A percentile compares a stretch with the other conserved stretches of the same genome.
phyloP scores from a whole-genome alignment of 108 stramenopile genomes.

The Cyclotella sp. region DNA sequence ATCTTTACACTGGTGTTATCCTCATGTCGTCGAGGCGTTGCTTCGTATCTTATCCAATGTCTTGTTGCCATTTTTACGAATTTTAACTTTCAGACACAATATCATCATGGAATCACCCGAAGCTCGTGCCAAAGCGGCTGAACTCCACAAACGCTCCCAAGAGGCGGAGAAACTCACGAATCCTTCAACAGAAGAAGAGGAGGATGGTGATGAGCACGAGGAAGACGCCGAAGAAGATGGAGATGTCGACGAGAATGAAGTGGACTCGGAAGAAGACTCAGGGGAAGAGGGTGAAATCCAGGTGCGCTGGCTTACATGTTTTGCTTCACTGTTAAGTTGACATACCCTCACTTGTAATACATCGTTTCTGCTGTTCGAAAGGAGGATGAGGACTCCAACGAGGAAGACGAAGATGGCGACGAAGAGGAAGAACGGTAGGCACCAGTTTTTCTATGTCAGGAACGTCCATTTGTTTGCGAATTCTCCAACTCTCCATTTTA shows the following conservation, averaged over 20 bases:
- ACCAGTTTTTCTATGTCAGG: not conserved
- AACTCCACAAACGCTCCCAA: conserved; percentile 48
- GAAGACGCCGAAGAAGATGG: conserved; percentile 30
- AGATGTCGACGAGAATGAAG: conserved; percentile 32
- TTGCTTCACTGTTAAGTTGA: not conserved
- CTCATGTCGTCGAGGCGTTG: not conserved
- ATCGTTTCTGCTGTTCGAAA: not conserved
- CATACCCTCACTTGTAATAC: not conserved
- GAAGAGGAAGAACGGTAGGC: conserved; percentile 27
- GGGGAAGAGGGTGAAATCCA: conserved; percentile 31
- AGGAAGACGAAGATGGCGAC: conserved; percentile 24
- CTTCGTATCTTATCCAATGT: not conserved
- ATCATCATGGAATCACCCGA: conserved; percentile 73
- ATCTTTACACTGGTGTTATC: not conserved
- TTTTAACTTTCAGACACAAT: conserved; percentile 64
- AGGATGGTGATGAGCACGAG: conserved; percentile 23
- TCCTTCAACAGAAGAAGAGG: conserved; percentile 23
- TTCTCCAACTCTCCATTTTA: not conserved
- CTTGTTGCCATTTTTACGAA: not conserved
- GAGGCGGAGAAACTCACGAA: conserved; percentile 50
- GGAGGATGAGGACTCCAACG: conserved; percentile 5
- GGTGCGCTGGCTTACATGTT: not conserved
- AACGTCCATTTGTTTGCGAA: not conserved
- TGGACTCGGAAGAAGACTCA: conserved; percentile 25
- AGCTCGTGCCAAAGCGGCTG: conserved; percentile 62